These are phyloP conservation scores for Dimocarpus longan DNA, from an alignment of 345 rosid species.

Conservation along the genomic window DNA sequence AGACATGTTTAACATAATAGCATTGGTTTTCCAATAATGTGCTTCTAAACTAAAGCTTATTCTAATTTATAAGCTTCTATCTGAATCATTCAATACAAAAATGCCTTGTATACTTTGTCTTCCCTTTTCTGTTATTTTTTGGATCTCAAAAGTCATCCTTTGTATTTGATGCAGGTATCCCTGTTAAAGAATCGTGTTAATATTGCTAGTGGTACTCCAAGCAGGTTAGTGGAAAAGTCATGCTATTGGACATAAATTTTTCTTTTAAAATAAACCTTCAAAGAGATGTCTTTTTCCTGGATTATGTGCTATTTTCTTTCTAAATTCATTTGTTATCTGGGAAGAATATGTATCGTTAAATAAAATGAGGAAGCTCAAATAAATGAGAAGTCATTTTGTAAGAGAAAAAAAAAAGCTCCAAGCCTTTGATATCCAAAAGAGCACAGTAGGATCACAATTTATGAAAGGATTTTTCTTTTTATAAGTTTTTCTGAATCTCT, in stretches of 20 bases:
- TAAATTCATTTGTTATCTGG: not conserved
- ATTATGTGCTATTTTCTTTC: not conserved
- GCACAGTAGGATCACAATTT: not conserved
- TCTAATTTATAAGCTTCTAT: not conserved
- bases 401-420: not conserved
- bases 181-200: constrained; percentile 73
- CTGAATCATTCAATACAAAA: not conserved
- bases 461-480: not conserved
- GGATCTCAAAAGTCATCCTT: not conserved
- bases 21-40: not conserved
- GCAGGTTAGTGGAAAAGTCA: constrained; percentile 50
- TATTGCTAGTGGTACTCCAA: constrained; percentile 89
- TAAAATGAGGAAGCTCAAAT: too few relatives aligned
- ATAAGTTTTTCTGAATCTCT: not conserved
- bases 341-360: too few relatives aligned
- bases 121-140: not conserved
- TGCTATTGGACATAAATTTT: not conserved
- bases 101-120: not conserved
- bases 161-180: constrained; percentile 52
- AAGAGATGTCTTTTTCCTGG: not conserved
- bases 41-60: not conserved
- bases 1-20: not conserved
- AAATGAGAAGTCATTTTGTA: not conserved
- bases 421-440: not conserved
- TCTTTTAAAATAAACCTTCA: not conserved